Conservation (phyloP, 2,329 filamentous ascomycete species). For the Penicillium sp. region DNA sequence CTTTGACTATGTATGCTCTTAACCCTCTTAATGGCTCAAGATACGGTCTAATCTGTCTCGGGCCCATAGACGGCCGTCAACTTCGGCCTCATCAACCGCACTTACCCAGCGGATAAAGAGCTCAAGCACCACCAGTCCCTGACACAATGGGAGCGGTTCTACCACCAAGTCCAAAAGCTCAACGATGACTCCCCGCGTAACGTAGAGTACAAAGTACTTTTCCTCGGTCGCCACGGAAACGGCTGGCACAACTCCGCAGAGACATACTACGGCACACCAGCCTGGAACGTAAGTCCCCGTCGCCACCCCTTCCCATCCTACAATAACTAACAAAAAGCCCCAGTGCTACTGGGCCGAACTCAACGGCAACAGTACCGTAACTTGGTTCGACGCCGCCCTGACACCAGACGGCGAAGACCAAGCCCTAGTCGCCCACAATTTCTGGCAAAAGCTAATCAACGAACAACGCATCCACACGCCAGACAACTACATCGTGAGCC, state of each 20-base stretch:
- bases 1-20: slow-evolving; percentile 47
- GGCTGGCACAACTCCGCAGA: slow-evolving; percentile 62
- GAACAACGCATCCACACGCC: slow-evolving; percentile 52
- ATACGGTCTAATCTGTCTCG: background rate
- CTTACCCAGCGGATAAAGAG: slow-evolving; percentile 42
- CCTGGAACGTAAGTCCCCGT: slow-evolving; percentile 54
- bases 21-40: background rate
- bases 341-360: slow-evolving; percentile 58
- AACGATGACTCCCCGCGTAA: slow-evolving; percentile 41
- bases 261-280: slow-evolving; percentile 56
- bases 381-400: slow-evolving; percentile 58
- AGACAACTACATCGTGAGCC: slow-evolving; percentile 55
- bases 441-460: slow-evolving; percentile 51
- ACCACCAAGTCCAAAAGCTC: slow-evolving; percentile 48
- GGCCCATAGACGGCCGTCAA: slow-evolving; percentile 36
- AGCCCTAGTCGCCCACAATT: slow-evolving; percentile 43
- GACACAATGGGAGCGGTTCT: slow-evolving; percentile 59
- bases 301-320: background rate
- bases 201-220: slow-evolving; percentile 56
- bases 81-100: slow-evolving; percentile 51
- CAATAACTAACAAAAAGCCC: background rate
- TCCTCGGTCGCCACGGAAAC: slow-evolving; percentile 60
- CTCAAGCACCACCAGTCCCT: slow-evolving; percentile 25
- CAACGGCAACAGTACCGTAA: slow-evolving; percentile 54
- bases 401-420: slow-evolving; percentile 52